Base-by-base conservation (phyloP, 2,329 filamentous ascomycete species). In the Phialophora chinensis region DNA sequence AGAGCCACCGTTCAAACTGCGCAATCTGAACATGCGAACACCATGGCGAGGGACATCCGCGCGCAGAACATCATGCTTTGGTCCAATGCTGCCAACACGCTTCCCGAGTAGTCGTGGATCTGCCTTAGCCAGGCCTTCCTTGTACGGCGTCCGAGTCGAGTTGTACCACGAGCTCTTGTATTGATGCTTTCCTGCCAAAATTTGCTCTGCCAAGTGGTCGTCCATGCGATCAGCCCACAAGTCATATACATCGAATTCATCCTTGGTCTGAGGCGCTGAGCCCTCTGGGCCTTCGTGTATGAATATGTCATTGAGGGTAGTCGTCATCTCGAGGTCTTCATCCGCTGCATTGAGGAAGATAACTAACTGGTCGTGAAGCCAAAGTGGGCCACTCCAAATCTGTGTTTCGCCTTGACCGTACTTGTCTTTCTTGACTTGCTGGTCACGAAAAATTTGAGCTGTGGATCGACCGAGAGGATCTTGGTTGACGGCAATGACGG, bases 151-250 rank as follows among this genome's bases (percentile, higher is more conserved):
- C 65, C 75, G 73, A 17, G 82, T 83, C 20, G 81, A 79, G 75
- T 86, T 85, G 73, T 83, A 84, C 69, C 79, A 73, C 53, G 67
- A 58, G 75, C 75, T 3, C 75, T 77, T n/a, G 72, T 75, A 63
- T 76, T 77, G 31, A 67, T 69, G 0, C 70, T 75, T 57, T 0
- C 79, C 79, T 42, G 79, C 75, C 10, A 86, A 77, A 47, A 86
- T 78, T 0, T 77, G 74, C 42, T 74, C 71, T 1, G 84, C 83
- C 47, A 80, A 79, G 3, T 73, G 77, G 58, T 82, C 76, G 20
- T 74, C 77, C 83, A 87, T 85, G 12, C 85, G 77, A 68, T 83
- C 81, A 3, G 79, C 83, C 85, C 85, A 86, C 0, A 87, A 76
- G 72, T 87, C 84, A 56, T 82, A 81, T 2, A 87, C 75, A 66